Evolutionary conservation across 352 stramenopile species (phyloP).

Genomic region (Globisporangium middletonii): DNA sequence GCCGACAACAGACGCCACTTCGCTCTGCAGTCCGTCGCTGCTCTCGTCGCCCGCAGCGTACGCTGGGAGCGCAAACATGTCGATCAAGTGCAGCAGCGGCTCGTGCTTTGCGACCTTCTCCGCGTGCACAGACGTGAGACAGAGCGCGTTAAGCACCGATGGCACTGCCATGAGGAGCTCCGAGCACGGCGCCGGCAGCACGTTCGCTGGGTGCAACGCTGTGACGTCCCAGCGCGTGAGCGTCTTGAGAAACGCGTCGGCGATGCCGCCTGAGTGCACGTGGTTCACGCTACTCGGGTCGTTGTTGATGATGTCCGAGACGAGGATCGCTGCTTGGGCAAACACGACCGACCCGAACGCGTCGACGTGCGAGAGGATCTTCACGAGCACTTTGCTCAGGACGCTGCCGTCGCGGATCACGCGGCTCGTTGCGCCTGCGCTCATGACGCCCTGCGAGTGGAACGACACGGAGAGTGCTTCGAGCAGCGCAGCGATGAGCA

Average conservation of each 20-base stretch:
- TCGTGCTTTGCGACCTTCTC: slow-evolving; percentile 89
- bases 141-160: slow-evolving; percentile 91
- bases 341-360: slow-evolving; percentile 92
- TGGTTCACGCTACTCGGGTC: slow-evolving; percentile 94
- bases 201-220: slow-evolving; percentile 39
- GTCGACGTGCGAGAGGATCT: slow-evolving; percentile 88
- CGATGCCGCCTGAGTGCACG: slow-evolving; percentile 90
- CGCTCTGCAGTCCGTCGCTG: slow-evolving; percentile 87
- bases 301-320: slow-evolving; percentile 97
- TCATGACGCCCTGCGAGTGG: slow-evolving; percentile 86
- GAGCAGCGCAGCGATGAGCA: slow-evolving; percentile 65
- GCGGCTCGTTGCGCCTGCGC: slow-evolving; percentile 72
- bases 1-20: slow-evolving; percentile 91
- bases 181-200: slow-evolving; percentile 73
- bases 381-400: slow-evolving; percentile 85
- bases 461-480: slow-evolving; percentile 81
- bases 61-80: slow-evolving; percentile 88
- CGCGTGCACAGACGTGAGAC: slow-evolving; percentile 89
- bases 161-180: slow-evolving; percentile 94
- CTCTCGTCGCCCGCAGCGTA: slow-evolving; percentile 65
- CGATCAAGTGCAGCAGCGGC: slow-evolving; percentile 86
- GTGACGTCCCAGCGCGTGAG: slow-evolving; percentile 79
- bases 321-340: slow-evolving; percentile 87
- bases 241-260: slow-evolving; percentile 90
- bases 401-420: slow-evolving; percentile 84